These are phyloP conservation scores for Sextonia rubra DNA, from an alignment of 164 flowering plant genomes.

Conservation along the genomic window DNA sequence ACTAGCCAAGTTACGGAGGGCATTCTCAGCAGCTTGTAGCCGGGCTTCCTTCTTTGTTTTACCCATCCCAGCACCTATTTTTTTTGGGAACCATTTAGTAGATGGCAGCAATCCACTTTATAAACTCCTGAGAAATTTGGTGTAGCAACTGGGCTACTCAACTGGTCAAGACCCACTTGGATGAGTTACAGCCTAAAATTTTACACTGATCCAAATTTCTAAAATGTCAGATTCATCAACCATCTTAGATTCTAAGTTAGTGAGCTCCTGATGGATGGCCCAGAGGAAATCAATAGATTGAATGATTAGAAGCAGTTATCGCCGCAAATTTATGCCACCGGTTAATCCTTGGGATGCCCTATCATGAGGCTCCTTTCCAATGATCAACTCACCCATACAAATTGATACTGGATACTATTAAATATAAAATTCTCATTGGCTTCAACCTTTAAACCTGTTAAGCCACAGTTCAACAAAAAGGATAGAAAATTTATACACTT, in stretches of 20 bases:
- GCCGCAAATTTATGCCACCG: too few relatives aligned
- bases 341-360: too few relatives aligned
- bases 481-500: too few relatives aligned
- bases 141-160: not conserved
- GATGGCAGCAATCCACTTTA: not conserved
- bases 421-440: too few relatives aligned
- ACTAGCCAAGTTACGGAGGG: slow-evolving; percentile 83
- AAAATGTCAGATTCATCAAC: not conserved
- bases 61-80: slow-evolving; percentile 79
- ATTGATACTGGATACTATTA: too few relatives aligned
- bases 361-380: too few relatives aligned
- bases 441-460: too few relatives aligned
- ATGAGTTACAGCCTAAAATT: not conserved
- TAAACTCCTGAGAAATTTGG: not conserved
- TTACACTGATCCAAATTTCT: not conserved
- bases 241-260: not conserved
- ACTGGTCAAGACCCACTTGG: not conserved
- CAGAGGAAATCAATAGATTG: not conserved
- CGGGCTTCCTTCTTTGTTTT: slow-evolving; percentile 91
- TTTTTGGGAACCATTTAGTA: not conserved
- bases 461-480: too few relatives aligned
- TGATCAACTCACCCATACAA: too few relatives aligned
- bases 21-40: slow-evolving; percentile 88
- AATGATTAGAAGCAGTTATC: not conserved
- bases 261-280: not conserved